These are phyloP conservation scores for Porpolomopsis calyptriformis DNA, from an alignment of 768 basidiomycete genomes.

Conservation along the genomic window DNA sequence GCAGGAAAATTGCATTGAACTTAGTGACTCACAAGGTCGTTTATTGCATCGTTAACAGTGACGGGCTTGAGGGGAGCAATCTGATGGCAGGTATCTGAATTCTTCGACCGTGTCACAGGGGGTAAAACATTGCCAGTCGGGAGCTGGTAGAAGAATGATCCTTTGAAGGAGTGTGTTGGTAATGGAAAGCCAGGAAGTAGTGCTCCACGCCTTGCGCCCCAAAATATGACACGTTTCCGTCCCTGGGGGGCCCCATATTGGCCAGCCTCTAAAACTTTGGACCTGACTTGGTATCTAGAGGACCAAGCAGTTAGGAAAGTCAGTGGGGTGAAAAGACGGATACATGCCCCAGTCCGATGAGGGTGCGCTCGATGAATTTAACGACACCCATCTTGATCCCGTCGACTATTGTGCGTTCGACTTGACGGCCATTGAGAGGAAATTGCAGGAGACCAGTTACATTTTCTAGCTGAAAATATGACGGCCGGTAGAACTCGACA, in stretches of 20 bases:
- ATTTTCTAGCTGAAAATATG: slow-evolving; percentile 64
- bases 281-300: slow-evolving; percentile 53
- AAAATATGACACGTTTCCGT: slow-evolving; percentile 57
- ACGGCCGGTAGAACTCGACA: slow-evolving; percentile 55
- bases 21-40: slow-evolving; percentile 47
- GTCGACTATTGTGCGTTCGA: slow-evolving; percentile 21
- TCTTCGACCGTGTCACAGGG: slow-evolving; percentile 35
- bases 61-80: slow-evolving; percentile 52
- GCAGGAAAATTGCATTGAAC: slow-evolving; percentile 6
- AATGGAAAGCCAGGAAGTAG: slow-evolving; percentile 52
- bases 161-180: slow-evolving; percentile 45
- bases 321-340: no score
- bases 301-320: no score
- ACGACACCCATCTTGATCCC: slow-evolving; percentile 47
- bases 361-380: slow-evolving; percentile 52
- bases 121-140: slow-evolving; percentile 33
- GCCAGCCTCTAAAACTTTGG: slow-evolving; percentile 55
- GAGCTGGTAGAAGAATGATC: slow-evolving; percentile 25
- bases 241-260: slow-evolving; percentile 67
- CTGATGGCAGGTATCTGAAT: slow-evolving; percentile 30
- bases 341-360: slow-evolving; percentile 51
- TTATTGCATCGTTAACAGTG: slow-evolving; percentile 54
- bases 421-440: slow-evolving; percentile 30
- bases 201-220: slow-evolving; percentile 49
- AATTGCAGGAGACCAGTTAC: slow-evolving; percentile 51